Base-by-base conservation (phyloP, 139 green algal species). In the Bryopsis sp. region DNA sequence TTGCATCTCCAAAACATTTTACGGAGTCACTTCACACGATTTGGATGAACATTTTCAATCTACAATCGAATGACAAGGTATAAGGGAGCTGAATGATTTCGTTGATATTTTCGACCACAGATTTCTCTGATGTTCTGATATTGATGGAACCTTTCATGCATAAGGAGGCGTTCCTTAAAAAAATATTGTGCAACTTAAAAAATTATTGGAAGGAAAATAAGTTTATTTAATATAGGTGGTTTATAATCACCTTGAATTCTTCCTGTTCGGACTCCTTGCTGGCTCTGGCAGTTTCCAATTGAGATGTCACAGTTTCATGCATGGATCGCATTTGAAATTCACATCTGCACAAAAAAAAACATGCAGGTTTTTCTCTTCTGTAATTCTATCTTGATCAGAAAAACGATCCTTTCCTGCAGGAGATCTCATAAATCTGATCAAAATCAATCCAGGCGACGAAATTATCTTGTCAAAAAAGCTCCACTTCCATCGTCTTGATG, bases 201-300 rank as follows among this genome's bases (percentile, higher is more conserved):
- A 54, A 26, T 26, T 54, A 11, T 54, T 54, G 7, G 19, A 43
- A 67, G 39, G 26, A n/a, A n/a, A 48, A 5, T 47, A 15, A 47
- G 19, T 32, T 47, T 24, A 47, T 7, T 67, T 43, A n/a, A 22
- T 32, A 47, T 47, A 28, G 59, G 7, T n/a, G 8, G 4, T 6
- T 26, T 43, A 15, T 31, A 7, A 31, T 29, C 15, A 67, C 59
- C 28, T 43, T 69, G 38, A 50, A 50, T 57, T 69, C 31, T 38
- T 69, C 22, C 54, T 69, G 62, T 69, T 69, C 62, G 15, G 38
- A 34, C 26, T 69, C 62, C 8, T 57, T 8, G 15, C 54, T 35
- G 35, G 3, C 5, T 11, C 54, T 35, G 35, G 62, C 37, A 3
- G 48, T 36, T 36, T 69, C 35, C n/a, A 69, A 19, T 57, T 69